Conservation (phyloP, 345 rosid species). For the Luvunga scandens region DNA sequence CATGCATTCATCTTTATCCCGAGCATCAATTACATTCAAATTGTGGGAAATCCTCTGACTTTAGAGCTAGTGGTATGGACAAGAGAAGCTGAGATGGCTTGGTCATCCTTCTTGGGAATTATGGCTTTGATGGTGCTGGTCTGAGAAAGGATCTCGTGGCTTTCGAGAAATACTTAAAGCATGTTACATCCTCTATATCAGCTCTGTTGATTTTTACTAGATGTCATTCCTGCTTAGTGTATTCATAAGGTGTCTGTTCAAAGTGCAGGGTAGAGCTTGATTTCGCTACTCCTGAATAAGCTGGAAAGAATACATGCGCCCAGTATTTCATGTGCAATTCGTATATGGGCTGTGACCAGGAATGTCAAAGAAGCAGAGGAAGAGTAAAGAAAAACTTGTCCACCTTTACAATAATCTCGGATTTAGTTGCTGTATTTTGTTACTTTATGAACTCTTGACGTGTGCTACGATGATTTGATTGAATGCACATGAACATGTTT, state of each 20-base stretch:
- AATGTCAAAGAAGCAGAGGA: slow-evolving; percentile 49
- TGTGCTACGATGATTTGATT: neutral
- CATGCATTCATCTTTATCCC: neutral
- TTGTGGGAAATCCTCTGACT: slow-evolving; percentile 19
- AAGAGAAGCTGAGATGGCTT: slow-evolving; percentile 85
- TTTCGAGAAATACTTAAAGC: slow-evolving; percentile 74
- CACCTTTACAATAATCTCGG: neutral
- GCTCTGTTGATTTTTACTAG: neutral
- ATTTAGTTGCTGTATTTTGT: neutral
- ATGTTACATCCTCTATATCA: slow-evolving; percentile 13
- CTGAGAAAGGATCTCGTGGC: slow-evolving; percentile 58
- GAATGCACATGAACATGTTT: neutral
- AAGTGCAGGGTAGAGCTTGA: slow-evolving; percentile 78
- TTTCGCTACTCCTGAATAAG: slow-evolving; percentile 70
- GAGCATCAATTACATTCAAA: neutral
- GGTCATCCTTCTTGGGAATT: slow-evolving; percentile 92
- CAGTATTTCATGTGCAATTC: slow-evolving; percentile 90
- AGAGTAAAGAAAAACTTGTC: neutral
- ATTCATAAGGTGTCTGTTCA: slow-evolving; percentile 59
- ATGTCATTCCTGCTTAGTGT: neutral
- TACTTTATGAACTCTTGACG: neutral
- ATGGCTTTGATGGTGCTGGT: slow-evolving; percentile 87
- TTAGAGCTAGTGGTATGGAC: slow-evolving; percentile 83
- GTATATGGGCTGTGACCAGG: slow-evolving; percentile 89
- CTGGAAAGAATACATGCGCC: slow-evolving; percentile 58